phyloP scores from a whole-genome alignment of 495 filamentous ascomycete species.

The Neurospora intermedia region DNA sequence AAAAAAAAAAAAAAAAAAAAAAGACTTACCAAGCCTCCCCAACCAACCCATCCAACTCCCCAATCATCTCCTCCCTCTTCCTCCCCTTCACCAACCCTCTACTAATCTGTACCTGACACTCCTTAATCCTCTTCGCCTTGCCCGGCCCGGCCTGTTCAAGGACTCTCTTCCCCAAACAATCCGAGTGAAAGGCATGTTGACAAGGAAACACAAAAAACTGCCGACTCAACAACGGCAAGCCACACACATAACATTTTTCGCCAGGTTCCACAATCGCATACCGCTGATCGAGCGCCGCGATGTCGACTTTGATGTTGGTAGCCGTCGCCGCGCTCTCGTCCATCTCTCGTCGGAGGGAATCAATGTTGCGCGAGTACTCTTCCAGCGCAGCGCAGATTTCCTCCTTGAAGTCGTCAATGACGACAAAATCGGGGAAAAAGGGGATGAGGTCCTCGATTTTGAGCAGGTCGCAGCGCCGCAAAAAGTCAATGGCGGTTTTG shows the following conservation, averaged over 20 bases:
- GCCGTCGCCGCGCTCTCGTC: constrained; percentile 83
- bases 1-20: not conserved
- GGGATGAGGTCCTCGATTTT: constrained; percentile 95
- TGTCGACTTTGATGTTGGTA: constrained; percentile 77
- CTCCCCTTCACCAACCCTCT: constrained; percentile 53
- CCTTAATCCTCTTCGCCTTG: constrained; percentile 69
- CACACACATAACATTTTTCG: constrained; percentile 83
- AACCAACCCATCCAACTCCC: constrained; percentile 80
- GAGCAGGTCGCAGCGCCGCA: constrained; percentile 81
- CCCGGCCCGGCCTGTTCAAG: constrained; percentile 61
- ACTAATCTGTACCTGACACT: constrained; percentile 70
- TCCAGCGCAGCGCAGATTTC: constrained; percentile 92
- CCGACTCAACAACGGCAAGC: constrained; percentile 69
- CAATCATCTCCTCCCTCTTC: constrained; percentile 70
- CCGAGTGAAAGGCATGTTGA: constrained; percentile 93
- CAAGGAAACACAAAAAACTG: constrained; percentile 98
- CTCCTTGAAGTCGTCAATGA: constrained; percentile 97
- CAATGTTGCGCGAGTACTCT: constrained; percentile 82
- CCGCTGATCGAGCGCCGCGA: constrained; percentile 68
- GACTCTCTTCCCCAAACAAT: constrained; percentile 78
- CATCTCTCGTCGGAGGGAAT: constrained; percentile 86
- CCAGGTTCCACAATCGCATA: constrained; percentile 97
- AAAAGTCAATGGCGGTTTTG: constrained; percentile 90
- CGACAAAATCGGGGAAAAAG: constrained; percentile 98
- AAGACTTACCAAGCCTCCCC: constrained; percentile 44